Conservation (phyloP, 2,329 filamentous ascomycete species). For the Monilinia polystroma region DNA sequence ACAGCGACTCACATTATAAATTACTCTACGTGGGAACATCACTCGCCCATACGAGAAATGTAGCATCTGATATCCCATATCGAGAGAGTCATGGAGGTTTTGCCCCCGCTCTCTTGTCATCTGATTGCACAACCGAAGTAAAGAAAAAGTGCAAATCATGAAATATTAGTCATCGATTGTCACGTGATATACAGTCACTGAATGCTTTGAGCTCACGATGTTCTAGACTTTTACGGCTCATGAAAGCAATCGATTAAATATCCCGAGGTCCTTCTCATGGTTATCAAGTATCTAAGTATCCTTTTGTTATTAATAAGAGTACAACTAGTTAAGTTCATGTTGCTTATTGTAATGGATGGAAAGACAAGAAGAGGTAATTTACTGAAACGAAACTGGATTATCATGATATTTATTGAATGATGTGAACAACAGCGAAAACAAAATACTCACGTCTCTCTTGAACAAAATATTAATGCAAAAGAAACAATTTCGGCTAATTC, state of each 20-base stretch:
- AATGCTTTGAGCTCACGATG: neutral
- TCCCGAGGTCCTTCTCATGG: neutral
- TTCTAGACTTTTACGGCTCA: neutral
- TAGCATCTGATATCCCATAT: constrained; percentile 12
- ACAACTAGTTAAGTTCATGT: neutral
- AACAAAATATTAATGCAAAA: constrained; percentile 5
- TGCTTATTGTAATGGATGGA: constrained; percentile 5
- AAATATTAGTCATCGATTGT: neutral
- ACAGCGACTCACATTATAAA: neutral
- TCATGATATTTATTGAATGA: constrained; percentile 7
- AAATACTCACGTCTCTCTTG: neutral
- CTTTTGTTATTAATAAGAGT: neutral
- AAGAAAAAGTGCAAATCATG: neutral
- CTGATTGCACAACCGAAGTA: neutral
- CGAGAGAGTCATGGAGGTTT: constrained; percentile 7
- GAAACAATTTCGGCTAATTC: constrained; percentile 1
- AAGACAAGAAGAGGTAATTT: constrained; percentile 4
- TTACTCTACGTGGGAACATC: neutral
- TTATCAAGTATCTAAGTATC: neutral
- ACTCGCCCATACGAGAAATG: constrained; percentile 12
- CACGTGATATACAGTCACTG: neutral
- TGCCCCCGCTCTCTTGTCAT: neutral
- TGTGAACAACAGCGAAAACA: neutral
- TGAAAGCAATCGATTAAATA: neutral
- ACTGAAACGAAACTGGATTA: constrained; percentile 17